Conservation (phyloP, 2,329 filamentous ascomycete species). For the Sarocladiaceae sp. region DNA sequence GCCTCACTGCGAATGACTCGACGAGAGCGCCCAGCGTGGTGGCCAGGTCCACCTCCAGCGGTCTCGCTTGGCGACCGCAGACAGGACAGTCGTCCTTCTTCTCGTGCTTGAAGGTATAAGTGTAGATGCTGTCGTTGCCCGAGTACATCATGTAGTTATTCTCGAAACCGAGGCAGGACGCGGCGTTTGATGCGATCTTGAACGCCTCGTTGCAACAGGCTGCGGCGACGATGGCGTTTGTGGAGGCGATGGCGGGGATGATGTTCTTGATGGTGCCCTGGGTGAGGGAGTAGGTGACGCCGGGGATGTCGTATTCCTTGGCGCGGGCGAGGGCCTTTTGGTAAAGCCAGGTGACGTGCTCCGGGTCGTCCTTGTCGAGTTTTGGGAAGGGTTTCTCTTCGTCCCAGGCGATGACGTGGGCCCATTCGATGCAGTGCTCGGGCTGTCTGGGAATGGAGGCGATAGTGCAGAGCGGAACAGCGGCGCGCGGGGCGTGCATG, state of each 20-base stretch:
- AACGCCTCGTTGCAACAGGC: constrained; percentile 95
- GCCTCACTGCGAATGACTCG: constrained; percentile 72
- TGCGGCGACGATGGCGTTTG: constrained; percentile 93
- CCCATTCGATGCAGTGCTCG: constrained; percentile 98
- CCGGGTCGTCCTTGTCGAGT: constrained; percentile 92
- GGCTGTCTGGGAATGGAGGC: constrained; percentile 95
- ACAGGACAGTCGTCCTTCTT: constrained; percentile 93
- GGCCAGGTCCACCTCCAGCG: constrained; percentile 63
- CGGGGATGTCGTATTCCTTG: constrained; percentile 80
- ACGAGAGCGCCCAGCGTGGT: constrained; percentile 77
- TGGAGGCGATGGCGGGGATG: constrained; percentile 95
- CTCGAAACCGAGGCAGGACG: constrained; percentile 69
- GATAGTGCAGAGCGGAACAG: constrained; percentile 91
- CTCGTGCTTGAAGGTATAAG: constrained; percentile 93
- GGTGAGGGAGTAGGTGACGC: constrained; percentile 91
- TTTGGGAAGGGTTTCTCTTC: constrained; percentile 73
- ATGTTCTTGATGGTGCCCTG: constrained; percentile 99
- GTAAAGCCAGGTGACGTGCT: constrained; percentile 97
- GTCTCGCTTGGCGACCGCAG: constrained; percentile 76
- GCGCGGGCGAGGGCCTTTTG: constrained; percentile 76
- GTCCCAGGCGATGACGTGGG: constrained; percentile 96
- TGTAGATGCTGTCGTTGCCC: constrained; percentile 92
- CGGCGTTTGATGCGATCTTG: constrained; percentile 81
- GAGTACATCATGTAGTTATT: constrained; percentile 99
- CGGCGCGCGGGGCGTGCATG: constrained; percentile 96